These are phyloP conservation scores for Lolium multiflorum DNA, from an alignment of 176 grass and related monocot genomes.

Conservation along the genomic window DNA sequence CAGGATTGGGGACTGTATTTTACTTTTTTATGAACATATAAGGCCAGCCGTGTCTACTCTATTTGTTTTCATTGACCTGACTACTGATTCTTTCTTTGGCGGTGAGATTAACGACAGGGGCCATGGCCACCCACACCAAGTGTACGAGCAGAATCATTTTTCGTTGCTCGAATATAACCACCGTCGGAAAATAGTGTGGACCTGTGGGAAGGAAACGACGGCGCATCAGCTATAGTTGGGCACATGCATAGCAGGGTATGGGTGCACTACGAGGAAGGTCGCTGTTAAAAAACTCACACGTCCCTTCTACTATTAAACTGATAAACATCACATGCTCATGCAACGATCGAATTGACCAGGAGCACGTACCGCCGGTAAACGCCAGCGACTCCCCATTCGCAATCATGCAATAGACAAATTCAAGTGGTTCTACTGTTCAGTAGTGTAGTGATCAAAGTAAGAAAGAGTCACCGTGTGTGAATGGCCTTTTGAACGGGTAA, in stretches of 20 bases:
- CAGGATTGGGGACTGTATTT: too few species aligned
- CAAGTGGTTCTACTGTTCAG: neutral
- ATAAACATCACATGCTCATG: conserved; percentile 41
- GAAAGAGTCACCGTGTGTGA: neutral
- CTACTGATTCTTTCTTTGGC: too few species aligned
- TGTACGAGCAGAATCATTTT: neutral
- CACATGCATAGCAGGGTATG: conserved; percentile 36
- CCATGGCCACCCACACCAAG: too few species aligned
- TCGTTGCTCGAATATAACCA: neutral
- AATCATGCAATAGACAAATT: neutral
- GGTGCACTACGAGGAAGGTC: conserved; percentile 50
- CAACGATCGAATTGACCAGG: conserved; percentile 33
- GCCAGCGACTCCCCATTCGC: neutral
- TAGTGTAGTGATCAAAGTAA: too few species aligned
- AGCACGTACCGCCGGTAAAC: neutral
- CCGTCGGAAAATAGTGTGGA: neutral
- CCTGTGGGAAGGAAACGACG: neutral
- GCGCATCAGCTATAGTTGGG: conserved; percentile 7
- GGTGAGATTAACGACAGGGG: neutral
- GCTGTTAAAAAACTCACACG: conserved; percentile 35
- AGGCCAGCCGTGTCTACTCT: too few species aligned
- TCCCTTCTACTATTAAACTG: conserved; percentile 14
- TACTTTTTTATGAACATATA: too few species aligned
- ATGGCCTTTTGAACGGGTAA: too few species aligned
- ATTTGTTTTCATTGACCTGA: too few species aligned